Conservation (phyloP, 306 rosid genomes). For the Cicer cuneatum region DNA sequence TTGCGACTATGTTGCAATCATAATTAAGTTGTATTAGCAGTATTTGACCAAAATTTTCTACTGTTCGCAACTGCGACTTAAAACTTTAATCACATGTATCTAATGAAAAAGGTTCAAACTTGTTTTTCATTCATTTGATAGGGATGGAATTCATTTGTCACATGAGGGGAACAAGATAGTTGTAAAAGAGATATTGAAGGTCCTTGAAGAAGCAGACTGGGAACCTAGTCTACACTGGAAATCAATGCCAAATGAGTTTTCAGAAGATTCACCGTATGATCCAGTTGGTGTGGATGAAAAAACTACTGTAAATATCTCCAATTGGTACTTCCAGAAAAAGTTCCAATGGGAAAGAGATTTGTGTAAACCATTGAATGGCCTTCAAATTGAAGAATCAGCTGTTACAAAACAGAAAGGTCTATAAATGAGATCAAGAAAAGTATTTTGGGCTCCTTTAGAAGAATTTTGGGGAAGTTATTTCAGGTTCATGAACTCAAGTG, state of each 20-base stretch:
- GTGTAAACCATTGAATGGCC: conserved; percentile 4
- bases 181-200: conserved; percentile 64
- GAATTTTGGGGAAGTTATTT: not conserved
- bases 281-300: conserved; percentile 50
- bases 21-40: not conserved
- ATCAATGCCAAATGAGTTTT: conserved; percentile 66
- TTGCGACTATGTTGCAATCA: too few species aligned
- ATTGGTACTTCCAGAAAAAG: not conserved
- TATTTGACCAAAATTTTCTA: not conserved
- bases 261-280: conserved; percentile 57
- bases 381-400: conserved; percentile 11
- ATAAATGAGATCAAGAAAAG: not conserved
- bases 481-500: not conserved
- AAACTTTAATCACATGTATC: not conserved
- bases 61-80: not conserved
- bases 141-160: conserved; percentile 84
- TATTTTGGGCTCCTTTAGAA: not conserved
- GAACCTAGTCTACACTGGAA: conserved; percentile 67
- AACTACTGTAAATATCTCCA: conserved; percentile 38
- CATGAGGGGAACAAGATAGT: conserved; percentile 76
- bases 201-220: conserved; percentile 72
- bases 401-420: not conserved
- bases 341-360: conserved; percentile 32
- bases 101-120: not conserved
- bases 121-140: conserved; percentile 32